These are phyloP conservation scores for Solanum hybrid DNA, from an alignment of 305 asterid species.

Conservation along the genomic window DNA sequence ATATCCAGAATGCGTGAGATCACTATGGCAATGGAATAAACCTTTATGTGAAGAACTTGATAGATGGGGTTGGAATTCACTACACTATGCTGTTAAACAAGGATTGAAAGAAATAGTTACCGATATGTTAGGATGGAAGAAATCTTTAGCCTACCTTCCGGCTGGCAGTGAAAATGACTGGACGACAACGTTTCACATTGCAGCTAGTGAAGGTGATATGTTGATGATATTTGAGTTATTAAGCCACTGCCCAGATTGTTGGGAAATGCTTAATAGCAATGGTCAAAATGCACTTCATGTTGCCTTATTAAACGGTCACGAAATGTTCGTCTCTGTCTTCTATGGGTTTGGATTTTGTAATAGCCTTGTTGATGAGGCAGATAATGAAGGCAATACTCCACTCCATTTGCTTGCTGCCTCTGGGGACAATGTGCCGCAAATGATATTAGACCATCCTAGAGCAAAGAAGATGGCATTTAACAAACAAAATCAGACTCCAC, in stretches of 20 bases:
- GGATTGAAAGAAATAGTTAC: neutral
- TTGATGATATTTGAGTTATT: neutral
- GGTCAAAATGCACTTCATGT: neutral
- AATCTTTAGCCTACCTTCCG: neutral
- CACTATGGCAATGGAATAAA: neutral
- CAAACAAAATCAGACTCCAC: neutral
- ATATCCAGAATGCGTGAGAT: neutral
- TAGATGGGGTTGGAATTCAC: neutral
- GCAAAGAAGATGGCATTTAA: neutral
- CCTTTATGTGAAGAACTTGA: neutral
- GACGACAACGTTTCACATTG: neutral
- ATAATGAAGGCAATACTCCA: neutral
- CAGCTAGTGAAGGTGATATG: neutral
- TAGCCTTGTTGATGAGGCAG: neutral
- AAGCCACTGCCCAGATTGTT: neutral
- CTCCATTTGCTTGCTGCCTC: neutral
- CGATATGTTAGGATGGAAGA: neutral
- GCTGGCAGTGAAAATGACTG: neutral
- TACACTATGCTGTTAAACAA: neutral
- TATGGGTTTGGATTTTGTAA: no score
- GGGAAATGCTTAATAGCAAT: neutral
- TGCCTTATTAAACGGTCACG: neutral
- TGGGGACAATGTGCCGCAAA: rapidly evolving
- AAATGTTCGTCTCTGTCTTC: no score
- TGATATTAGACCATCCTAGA: neutral